phyloP scores from a whole-genome alignment of 23 red algal species.

The Gracilaria gracilis region DNA sequence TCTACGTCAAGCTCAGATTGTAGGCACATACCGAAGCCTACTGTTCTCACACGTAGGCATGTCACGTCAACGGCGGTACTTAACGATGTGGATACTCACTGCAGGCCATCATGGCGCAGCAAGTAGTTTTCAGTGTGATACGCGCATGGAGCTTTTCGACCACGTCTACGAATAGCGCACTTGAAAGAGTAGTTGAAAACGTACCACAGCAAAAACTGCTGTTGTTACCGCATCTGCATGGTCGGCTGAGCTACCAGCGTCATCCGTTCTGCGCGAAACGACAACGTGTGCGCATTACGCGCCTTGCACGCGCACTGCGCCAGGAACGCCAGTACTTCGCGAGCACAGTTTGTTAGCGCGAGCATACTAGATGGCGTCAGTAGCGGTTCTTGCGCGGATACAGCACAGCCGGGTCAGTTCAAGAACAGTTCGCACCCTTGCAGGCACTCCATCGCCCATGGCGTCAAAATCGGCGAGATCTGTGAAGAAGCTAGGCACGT shows the following conservation, averaged over 20 bases:
- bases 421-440: slow-evolving; percentile 19
- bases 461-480: slow-evolving; percentile 14
- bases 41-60: not conserved
- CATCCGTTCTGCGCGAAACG: slow-evolving; percentile 29
- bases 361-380: not conserved
- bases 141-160: not conserved
- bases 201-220: not conserved
- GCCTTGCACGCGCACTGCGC: not conserved
- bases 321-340: slow-evolving; percentile 1
- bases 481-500: not conserved
- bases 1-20: not conserved
- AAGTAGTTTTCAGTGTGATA: too few relatives aligned
- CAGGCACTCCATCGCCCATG: not conserved
- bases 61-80: not conserved
- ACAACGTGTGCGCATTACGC: not conserved
- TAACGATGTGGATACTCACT: too few relatives aligned
- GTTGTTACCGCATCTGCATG: not conserved
- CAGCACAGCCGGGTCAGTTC: slow-evolving; percentile 26
- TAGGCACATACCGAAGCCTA: not conserved
- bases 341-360: not conserved
- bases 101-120: too few relatives aligned
- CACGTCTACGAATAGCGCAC: slow-evolving; percentile 7
- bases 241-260: slow-evolving; percentile 14
- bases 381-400: not conserved
- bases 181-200: slow-evolving; percentile 34